A percentile compares a stretch with the other conserved stretches of the same genome.
Evolutionary conservation across 345 rosid species (phyloP).

Genomic region (Eutrema heterophyllum): DNA sequence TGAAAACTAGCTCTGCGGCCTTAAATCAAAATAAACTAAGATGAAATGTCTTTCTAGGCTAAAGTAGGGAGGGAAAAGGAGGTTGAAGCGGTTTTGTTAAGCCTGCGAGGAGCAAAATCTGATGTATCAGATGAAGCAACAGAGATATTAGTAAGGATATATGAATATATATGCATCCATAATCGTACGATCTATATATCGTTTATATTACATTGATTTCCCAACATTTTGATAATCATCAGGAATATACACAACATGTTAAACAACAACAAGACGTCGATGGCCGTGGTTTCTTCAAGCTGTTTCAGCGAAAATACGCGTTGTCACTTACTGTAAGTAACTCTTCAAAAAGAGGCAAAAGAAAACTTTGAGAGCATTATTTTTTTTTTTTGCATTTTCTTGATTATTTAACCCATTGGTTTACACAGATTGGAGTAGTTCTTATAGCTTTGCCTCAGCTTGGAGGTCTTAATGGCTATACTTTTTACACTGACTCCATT

Average conservation of each 20-base stretch:
- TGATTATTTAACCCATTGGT: not conserved
- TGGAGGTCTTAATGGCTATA: slow-evolving; percentile 59
- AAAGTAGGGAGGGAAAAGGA: slow-evolving; percentile 27
- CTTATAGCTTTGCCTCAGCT: slow-evolving; percentile 77
- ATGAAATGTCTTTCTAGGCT: slow-evolving; percentile 7
- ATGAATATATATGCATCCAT: not conserved
- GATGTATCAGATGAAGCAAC: slow-evolving; percentile 28
- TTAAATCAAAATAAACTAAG: not conserved
- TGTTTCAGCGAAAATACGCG: slow-evolving; percentile 25
- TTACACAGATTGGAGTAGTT: slow-evolving; percentile 58
- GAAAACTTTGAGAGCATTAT: not conserved
- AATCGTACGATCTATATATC: not conserved
- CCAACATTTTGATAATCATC: not conserved
- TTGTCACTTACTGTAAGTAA: slow-evolving; percentile 24
- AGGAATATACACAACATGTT: slow-evolving; percentile 26
- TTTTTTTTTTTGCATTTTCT: not conserved
- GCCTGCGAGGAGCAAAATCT: slow-evolving; percentile 15
- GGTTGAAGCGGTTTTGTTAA: slow-evolving; percentile 15
- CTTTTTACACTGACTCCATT: slow-evolving; percentile 53
- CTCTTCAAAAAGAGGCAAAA: not conserved
- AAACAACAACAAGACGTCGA: slow-evolving; percentile 10
- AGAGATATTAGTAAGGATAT: slow-evolving; percentile 24
- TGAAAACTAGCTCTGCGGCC: not conserved
- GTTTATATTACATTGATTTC: not conserved
- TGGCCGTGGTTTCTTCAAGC: slow-evolving; percentile 1